Conservation (phyloP, 2,329 filamentous ascomycete species). For the Fusarium guadeloupense region DNA sequence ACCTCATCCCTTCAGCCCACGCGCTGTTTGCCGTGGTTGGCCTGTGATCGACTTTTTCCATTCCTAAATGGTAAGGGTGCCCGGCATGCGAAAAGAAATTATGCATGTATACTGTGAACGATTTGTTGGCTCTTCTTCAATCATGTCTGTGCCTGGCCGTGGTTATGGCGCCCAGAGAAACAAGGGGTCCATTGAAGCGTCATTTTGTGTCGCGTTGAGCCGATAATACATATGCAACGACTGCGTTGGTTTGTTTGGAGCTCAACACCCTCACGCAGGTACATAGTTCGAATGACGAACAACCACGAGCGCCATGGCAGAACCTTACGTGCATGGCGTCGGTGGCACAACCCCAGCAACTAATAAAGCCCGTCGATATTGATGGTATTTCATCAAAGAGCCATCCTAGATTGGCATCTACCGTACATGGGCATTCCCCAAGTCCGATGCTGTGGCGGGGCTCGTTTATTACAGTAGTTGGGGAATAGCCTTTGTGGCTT, state of each 20-base stretch:
- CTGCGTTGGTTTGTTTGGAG: conserved; percentile 3
- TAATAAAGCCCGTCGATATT: neutral
- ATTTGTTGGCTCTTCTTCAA: conserved; percentile 18
- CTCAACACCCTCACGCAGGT: conserved; percentile 14
- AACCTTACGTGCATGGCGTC: conserved; percentile 9
- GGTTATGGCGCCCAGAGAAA: conserved; percentile 10
- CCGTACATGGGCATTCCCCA: conserved; percentile 29
- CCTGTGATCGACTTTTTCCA: conserved; percentile 17
- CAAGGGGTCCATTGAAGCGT: conserved; percentile 17
- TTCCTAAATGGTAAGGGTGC: conserved; percentile 24
- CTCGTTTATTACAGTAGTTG: neutral
- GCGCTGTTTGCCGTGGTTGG: conserved; percentile 11
- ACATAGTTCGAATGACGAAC: conserved; percentile 15
- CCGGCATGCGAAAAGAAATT: conserved; percentile 7
- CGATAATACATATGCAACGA: conserved; percentile 21
- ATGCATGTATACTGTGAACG: neutral
- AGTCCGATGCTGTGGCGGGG: conserved; percentile 26
- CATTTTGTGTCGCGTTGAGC: conserved; percentile 30
- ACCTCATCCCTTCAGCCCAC: conserved; percentile 12
- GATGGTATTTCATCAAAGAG: conserved; percentile 36
- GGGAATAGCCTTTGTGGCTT: conserved; percentile 29
- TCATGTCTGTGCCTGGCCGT: conserved; percentile 18
- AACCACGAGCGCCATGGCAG: neutral
- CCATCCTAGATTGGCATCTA: conserved; percentile 39
- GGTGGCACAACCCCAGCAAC: conserved; percentile 12